Evolutionary conservation across 805 yeast species (phyloP), one percentile per base, ranked within the genome.

Genomic region (Zygotorulaspora chibaensis): DNA sequence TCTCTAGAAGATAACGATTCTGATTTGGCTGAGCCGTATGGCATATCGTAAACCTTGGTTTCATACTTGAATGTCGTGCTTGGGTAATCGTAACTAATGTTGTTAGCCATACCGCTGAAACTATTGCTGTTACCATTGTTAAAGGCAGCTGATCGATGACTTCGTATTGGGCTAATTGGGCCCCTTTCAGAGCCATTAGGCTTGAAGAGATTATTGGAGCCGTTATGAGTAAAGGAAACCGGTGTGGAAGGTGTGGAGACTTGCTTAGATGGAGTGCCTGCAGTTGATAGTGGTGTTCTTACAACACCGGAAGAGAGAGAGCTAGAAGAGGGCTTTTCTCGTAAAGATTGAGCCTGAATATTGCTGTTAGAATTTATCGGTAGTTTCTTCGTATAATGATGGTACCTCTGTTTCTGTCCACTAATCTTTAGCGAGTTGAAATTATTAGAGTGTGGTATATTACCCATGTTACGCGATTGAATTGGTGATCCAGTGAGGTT

Each of bases 11-110:
- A 39, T 4, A 37, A 27, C 9, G 50, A 47, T 26, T 40, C 47
- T 15, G 47, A 34, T 9, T 45, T 42, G 10, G 41, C 15, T n/a
- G 37, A 41, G 16, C 46, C 52, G 13, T 58, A 54, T 12, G 63
- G 61, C 47, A 69, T 58, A 46, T 70, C 74, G 46, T 70, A 70
- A 3, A 56, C 56, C 48, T 59, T 63, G n/a, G 72, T 62, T 45
- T 69, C 66, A 46, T 63, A 69, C 33, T 63, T 66, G 52, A 70
- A 70, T 5, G 62, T 48, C 11, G 52, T 51, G 15, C 28, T 38
- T n/a, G 39, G 37, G 7, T 20, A 20, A 7, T 20, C 25, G 25
- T 20, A 20, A 20, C 25, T 7, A 20, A 20, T 20, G 7, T 7
- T 20, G 25, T 33, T 33, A 13, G 7, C 7, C 7, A 7, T 20